Evolutionary conservation across 192 early-diverging fungal species (phyloP), one percentile per base, ranked within the genome.

Genomic region (Borealophlyctis nickersoniae): DNA sequence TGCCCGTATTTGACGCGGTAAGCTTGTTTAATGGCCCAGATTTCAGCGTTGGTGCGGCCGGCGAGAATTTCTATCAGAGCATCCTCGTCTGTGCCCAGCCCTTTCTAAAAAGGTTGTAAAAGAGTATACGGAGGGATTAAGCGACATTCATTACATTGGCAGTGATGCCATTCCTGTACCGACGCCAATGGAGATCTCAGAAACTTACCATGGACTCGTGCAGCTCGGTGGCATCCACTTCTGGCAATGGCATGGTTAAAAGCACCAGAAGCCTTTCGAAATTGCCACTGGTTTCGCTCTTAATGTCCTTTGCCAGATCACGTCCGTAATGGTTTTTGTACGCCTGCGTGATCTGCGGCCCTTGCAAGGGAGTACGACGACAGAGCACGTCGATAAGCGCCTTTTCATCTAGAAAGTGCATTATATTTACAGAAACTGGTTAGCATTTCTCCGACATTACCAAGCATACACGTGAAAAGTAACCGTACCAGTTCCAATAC

Each of bases 11-110:
- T 62, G 33, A 19, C 14, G 16, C 51, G 16, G 65, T 80, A 80
- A 1, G 70, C 69, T n/a, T 68, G 24, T 32, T 66, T 63, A 60
- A 81, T 78, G 34, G 62, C 71, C n/a, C 34, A 26, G 48, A 81
- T 71, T 57, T 81, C 79, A 34, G 58, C 60, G 58, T 77, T 77
- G 50, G 79, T 73, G n/a, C 78, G 63, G n/a, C 79, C 79, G 30
- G 69, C 72, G n/a, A 81, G 39, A 14, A 79, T 72, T 56, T 81
- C 78, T 24, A 80, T 70, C 39, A 80, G 45, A 11, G 59, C 67
- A 51, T 81, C 79, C 57, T 80, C 77, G 60, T 79, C 68, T 1
- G 72, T 80, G 1, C 75, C 75, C 5, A 79, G 14, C 3, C 77
- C 77, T 14, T 39, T 16, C 66, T 67, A 36, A 26, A 14, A 11